Percentiles rank a stretch among this genome's conserved stretches.
Evolutionary conservation across 495 filamentous ascomycete species (phyloP).

Genomic region (Aspergillus sclerotioniger): DNA sequence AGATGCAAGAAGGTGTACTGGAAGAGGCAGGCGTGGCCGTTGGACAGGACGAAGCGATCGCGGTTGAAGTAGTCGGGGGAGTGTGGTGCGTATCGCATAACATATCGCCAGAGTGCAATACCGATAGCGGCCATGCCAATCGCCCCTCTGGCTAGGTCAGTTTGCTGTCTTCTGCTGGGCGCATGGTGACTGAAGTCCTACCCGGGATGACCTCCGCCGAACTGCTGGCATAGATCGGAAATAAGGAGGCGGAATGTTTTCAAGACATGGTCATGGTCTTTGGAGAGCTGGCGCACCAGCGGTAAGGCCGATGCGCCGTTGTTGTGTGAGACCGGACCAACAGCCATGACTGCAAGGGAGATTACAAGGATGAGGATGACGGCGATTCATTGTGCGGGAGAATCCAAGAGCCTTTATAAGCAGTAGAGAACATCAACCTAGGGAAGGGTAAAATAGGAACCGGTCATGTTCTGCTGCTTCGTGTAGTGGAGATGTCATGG

Average conservation of each 20-base stretch:
- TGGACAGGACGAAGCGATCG: conserved; percentile 54
- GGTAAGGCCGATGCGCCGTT: conserved; percentile 20
- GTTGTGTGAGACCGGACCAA: conserved; percentile 11
- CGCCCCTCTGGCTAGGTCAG: conserved; percentile 34
- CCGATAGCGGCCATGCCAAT: conserved; percentile 59
- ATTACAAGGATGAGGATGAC: conserved; percentile 9
- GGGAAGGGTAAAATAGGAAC: too few species aligned
- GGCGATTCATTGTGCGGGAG: background rate
- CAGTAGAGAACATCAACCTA: too few species aligned
- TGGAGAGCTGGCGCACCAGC: conserved; percentile 27
- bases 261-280: conserved; percentile 46
- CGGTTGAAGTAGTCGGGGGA: conserved; percentile 50
- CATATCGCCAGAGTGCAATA: conserved; percentile 50
- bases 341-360: conserved; percentile 19
- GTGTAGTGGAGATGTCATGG: too few species aligned
- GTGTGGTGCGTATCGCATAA: conserved; percentile 50
- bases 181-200: conserved; percentile 19
- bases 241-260: conserved; percentile 54
- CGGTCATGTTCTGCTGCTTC: too few species aligned
- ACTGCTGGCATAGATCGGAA: conserved; percentile 60
- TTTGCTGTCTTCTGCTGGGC: background rate
- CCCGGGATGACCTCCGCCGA: conserved; percentile 58
- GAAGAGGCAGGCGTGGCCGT: conserved; percentile 61
- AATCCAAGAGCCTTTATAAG: too few species aligned
- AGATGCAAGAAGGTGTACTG: conserved; percentile 59